A percentile compares a stretch with the other conserved stretches of the same genome.
phyloP scores from a whole-genome alignment of 345 rosid species.

The Lepidium sativum region DNA sequence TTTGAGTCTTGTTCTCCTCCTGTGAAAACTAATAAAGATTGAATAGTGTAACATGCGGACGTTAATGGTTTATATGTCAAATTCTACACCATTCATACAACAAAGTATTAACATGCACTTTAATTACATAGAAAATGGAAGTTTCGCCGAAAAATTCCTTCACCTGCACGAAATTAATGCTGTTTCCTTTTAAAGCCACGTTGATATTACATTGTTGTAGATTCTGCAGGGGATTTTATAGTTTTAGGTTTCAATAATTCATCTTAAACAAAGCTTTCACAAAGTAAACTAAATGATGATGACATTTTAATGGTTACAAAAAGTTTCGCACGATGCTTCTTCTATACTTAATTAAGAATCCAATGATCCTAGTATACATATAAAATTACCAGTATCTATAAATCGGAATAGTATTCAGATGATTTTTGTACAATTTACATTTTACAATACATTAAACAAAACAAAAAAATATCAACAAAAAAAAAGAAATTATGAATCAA shows the following conservation, averaged over 20 bases:
- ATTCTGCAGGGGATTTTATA: not conserved
- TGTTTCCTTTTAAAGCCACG: not conserved
- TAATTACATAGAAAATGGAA: too few relatives aligned
- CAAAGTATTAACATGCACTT: too few relatives aligned
- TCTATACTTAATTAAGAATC: too few relatives aligned
- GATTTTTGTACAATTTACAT: constrained; percentile 3
- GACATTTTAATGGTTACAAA: not conserved
- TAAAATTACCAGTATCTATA: not conserved
- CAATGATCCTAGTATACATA: not conserved
- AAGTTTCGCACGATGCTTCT: constrained; percentile 9
- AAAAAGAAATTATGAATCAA: not conserved
- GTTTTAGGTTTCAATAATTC: constrained; percentile 1
- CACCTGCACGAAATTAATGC: not conserved
- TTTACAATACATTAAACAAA: not conserved
- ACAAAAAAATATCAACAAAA: not conserved
- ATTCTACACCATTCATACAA: too few relatives aligned
- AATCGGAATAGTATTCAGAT: not conserved
- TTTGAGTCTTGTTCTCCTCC: too few relatives aligned
- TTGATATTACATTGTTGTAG: not conserved
- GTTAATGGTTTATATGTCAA: too few relatives aligned
- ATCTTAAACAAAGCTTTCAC: not conserved
- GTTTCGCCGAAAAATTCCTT: constrained; percentile 2
- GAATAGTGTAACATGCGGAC: too few relatives aligned
- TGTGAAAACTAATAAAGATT: too few relatives aligned
- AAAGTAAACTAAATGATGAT: not conserved